Percentiles rank a stretch among this genome's conserved stretches.
Evolutionary conservation across 352 stramenopile species (phyloP).

Genomic region (Phytophthora quininea): DNA sequence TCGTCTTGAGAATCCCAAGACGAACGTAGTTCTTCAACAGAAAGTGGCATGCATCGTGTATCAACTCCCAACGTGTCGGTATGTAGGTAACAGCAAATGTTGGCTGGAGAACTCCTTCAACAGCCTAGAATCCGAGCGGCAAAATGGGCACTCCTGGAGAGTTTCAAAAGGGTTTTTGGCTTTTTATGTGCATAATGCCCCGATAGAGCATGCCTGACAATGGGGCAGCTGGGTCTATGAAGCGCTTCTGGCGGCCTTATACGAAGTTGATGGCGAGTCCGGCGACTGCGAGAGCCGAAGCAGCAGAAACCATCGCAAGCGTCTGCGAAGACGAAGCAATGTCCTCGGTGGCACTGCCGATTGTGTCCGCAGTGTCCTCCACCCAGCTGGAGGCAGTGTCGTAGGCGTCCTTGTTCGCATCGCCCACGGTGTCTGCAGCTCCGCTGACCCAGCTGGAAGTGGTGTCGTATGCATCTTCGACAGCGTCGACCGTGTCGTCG

Average conservation of each 20-base stretch:
- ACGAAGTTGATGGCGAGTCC: slow-evolving; percentile 12
- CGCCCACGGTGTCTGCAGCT: slow-evolving; percentile 19
- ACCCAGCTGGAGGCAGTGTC: slow-evolving; percentile 23
- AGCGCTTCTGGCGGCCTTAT: neutral
- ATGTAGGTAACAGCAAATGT: too few species aligned
- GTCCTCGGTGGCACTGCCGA: slow-evolving; percentile 12
- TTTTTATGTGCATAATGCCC: too few species aligned
- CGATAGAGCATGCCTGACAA: too few species aligned
- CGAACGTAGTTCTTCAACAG: too few species aligned
- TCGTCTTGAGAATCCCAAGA: too few species aligned
- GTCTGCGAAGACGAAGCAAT: slow-evolving; percentile 23
- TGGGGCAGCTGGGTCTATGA: too few species aligned
- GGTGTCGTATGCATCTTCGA: slow-evolving; percentile 26
- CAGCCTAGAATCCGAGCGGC: too few species aligned
- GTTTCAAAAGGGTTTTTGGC: too few species aligned
- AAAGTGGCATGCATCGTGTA: too few species aligned
- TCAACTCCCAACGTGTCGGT: too few species aligned
- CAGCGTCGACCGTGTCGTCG: slow-evolving; percentile 25
- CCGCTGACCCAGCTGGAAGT: slow-evolving; percentile 27
- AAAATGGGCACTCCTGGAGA: too few species aligned
- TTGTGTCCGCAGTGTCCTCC: slow-evolving; percentile 9
- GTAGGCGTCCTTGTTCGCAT: slow-evolving; percentile 20
- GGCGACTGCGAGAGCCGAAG: slow-evolving; percentile 1
- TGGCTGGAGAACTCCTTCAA: too few species aligned
- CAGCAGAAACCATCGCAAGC: slow-evolving; percentile 7